Percentiles rank a stretch among this genome's conserved stretches.
These are phyloP conservation scores for Ophiosphaerella korrae DNA, from an alignment of 2,329 filamentous ascomycete genomes.

Conservation along the genomic window DNA sequence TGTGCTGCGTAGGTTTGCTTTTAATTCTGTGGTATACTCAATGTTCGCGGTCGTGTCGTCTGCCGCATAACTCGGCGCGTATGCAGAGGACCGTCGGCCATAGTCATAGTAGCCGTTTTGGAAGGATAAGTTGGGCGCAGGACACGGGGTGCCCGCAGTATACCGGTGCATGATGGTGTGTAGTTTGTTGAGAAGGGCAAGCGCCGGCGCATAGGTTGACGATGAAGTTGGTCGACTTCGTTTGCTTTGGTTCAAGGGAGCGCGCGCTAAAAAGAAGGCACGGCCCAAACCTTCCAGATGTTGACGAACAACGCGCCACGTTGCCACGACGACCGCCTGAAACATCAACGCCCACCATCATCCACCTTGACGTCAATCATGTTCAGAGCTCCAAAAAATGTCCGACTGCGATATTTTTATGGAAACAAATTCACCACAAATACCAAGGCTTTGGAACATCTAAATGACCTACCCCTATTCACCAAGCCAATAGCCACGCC, in stretches of 20 bases:
- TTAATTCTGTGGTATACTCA: slow-evolving; percentile 47
- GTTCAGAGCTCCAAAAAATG: too few species aligned
- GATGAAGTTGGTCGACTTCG: neutral
- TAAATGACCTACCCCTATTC: too few species aligned
- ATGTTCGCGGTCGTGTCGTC: slow-evolving; percentile 45
- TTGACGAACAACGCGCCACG: too few species aligned
- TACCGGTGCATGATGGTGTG: slow-evolving; percentile 40
- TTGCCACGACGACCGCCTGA: too few species aligned
- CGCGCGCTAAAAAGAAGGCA: slow-evolving; percentile 1
- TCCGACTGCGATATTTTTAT: too few species aligned
- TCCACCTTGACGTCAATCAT: too few species aligned
- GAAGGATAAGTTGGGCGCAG: slow-evolving; percentile 36
- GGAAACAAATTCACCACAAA: too few species aligned
- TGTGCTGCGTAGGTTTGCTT: slow-evolving; percentile 31
- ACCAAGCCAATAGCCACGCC: too few species aligned
- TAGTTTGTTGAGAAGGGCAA: slow-evolving; percentile 8
- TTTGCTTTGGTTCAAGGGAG: slow-evolving; percentile 12
- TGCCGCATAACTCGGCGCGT: slow-evolving; percentile 40
- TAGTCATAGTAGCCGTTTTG: slow-evolving; percentile 33
- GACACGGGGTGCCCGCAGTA: slow-evolving; percentile 44
- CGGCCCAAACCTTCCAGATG: too few species aligned
- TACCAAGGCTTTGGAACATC: too few species aligned
- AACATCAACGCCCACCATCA: too few species aligned
- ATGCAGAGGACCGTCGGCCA: slow-evolving; percentile 29
- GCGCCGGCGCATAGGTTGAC: slow-evolving; percentile 25